Conservation (phyloP, 257 asterid genomes). For the Vinca minor region DNA sequence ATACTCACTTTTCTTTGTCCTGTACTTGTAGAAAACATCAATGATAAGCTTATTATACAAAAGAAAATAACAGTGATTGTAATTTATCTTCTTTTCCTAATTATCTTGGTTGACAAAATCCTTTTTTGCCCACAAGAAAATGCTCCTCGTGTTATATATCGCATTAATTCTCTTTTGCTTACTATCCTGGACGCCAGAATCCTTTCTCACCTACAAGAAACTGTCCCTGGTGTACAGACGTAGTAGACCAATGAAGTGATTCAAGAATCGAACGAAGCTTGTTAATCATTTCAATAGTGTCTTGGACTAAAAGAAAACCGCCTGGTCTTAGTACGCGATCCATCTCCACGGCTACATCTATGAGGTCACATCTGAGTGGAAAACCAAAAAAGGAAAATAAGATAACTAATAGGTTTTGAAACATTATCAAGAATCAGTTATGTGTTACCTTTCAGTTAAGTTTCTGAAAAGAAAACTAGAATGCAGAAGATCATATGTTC, state of each 20-base stretch:
- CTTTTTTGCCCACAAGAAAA: conserved; percentile 70
- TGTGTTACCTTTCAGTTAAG: conserved; percentile 55
- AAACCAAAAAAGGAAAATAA: conserved; percentile 1
- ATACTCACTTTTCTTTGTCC: no score
- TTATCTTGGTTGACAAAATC: conserved; percentile 26
- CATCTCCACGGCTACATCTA: conserved; percentile 69
- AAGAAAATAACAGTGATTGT: neutral
- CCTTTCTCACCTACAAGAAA: conserved; percentile 78
- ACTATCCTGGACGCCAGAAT: conserved; percentile 62
- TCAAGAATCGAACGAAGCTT: conserved; percentile 44
- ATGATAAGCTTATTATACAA: neutral
- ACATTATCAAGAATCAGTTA: neutral
- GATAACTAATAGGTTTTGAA: neutral
- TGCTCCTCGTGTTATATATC: conserved; percentile 47
- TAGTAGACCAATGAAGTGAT: conserved; percentile 76
- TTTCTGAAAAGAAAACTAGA: conserved; percentile 68
- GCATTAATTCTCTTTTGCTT: neutral
- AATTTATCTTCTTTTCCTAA: neutral
- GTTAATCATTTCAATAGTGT: conserved; percentile 41
- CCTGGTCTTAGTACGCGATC: conserved; percentile 83
- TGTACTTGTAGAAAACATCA: neutral
- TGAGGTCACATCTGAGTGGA: conserved; percentile 62
- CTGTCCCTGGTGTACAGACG: conserved; percentile 51
- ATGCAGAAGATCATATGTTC: conserved; percentile 88
- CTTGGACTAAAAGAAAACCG: conserved; percentile 79